phyloP scores from a whole-genome alignment of 768 basidiomycete species.

The Russula earlei region DNA sequence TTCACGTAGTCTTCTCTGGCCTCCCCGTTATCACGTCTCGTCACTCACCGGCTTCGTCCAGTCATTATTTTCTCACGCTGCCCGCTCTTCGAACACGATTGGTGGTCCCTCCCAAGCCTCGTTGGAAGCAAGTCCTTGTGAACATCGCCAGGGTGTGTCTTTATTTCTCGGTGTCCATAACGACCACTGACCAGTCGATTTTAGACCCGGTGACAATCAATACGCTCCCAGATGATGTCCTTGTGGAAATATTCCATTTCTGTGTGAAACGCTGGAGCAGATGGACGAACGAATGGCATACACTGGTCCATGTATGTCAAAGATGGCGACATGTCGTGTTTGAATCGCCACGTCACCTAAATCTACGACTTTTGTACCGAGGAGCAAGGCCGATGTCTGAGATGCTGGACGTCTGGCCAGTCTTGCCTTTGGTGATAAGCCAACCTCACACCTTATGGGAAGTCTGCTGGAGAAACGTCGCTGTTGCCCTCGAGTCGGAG shows the following conservation, averaged over 20 bases:
- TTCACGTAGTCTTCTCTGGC: no score
- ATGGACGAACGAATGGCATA: background rate
- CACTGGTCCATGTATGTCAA: background rate
- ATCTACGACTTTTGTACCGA: background rate
- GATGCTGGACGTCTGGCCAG: background rate
- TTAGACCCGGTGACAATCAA: background rate
- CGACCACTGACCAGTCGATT: background rate
- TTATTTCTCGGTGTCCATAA: no score
- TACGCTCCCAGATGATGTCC: background rate
- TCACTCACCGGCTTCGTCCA: no score
- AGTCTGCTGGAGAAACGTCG: background rate
- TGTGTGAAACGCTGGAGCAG: background rate
- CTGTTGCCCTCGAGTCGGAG: background rate
- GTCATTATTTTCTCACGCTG: no score
- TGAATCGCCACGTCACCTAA: background rate
- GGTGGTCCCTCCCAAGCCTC: no score
- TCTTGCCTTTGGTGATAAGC: background rate
- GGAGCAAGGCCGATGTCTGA: background rate
- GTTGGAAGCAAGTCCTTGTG: no score
- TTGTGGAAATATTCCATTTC: background rate
- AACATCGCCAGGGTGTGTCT: no score
- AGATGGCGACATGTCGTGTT: background rate
- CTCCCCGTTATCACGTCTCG: no score
- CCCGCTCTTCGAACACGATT: no score
- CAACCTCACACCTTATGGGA: background rate